These are phyloP conservation scores for Alternaria sp. DNA, from an alignment of 2,329 filamentous ascomycete genomes.

Conservation along the genomic window DNA sequence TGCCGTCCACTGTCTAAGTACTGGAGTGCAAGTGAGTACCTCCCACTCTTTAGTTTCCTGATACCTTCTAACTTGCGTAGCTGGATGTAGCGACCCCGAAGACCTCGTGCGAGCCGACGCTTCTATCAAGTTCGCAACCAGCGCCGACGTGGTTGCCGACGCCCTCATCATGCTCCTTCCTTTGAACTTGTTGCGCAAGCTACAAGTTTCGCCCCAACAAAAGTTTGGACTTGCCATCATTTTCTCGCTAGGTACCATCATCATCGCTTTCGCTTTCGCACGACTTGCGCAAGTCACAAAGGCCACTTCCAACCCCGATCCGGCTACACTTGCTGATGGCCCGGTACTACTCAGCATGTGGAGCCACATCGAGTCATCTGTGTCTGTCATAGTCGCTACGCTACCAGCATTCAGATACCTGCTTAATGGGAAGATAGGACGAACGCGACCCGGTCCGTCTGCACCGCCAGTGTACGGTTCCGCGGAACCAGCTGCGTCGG, in stretches of 20 bases:
- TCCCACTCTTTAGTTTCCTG: too few species aligned
- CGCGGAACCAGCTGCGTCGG: background rate
- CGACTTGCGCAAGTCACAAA: background rate
- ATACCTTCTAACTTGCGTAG: background rate
- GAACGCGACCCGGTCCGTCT: background rate
- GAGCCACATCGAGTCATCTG: background rate
- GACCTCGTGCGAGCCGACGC: background rate
- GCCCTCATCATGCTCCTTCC: background rate
- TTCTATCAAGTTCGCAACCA: background rate
- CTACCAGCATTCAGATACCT: background rate
- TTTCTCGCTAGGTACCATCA: background rate
- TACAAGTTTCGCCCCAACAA: background rate
- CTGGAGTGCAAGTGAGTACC: background rate
- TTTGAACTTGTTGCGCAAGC: background rate
- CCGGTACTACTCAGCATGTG: background rate
- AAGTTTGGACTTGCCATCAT: background rate
- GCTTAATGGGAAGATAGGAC: background rate
- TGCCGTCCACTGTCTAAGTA: constrained; percentile 1
- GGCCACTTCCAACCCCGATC: background rate
- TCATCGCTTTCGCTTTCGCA: background rate
- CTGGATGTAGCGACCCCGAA: background rate
- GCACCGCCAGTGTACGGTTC: background rate
- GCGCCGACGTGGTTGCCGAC: background rate
- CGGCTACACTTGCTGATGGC: background rate
- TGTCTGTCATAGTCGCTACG: background rate